Base-by-base conservation (phyloP, 371 early-diverging fungal genomes). In the Dichotomocladium elegans region DNA sequence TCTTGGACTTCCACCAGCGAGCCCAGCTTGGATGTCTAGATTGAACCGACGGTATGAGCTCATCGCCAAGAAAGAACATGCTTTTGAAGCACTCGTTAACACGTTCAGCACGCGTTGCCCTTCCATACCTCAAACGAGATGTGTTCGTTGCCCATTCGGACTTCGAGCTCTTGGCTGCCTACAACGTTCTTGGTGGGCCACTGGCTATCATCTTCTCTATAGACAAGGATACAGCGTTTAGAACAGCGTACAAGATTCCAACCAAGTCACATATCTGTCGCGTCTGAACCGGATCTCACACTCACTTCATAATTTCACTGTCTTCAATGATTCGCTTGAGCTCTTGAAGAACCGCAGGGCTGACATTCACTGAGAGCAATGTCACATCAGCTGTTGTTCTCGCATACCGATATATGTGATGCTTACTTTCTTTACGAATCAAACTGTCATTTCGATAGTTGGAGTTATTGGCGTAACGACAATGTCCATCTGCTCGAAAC, bases 391-490 rank as follows among this genome's bases (percentile, higher is more conserved):
- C 44, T 8, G 11, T 22, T 26, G 2, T 4, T 26, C 30, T 40
- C 17, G 22, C 2, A 11, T 19, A 22, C 37, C 8, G 14, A 30
- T 30, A 28, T 22, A 51, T 44, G 21, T 47, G 24, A 42, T 25
- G 43, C 72, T 51, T 72, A 90, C 92, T 85, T 67, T 95, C 90
- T 72, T 98, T 98, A 63, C 87, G 80, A 68, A 98, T 97, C 74
- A 98, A 80, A 34, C 88, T 87, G 68, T 97, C 99, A 59, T 95
- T 92, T 71, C 96, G 89, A 78, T 98, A 98, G 71, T 95, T 95
- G 29, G 96, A 95, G 78, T 96, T 92, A 79, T 98, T 98, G 57
- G 96, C 94, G 66, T 98, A 98, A 57, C 94, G 83, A 51, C 94
- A 90, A 45, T 81, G 82, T 37, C 97, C 97, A 59, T 93, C 90